Conservation (phyloP, 352 stramenopile genomes). For the Pythium angustatum region DNA sequence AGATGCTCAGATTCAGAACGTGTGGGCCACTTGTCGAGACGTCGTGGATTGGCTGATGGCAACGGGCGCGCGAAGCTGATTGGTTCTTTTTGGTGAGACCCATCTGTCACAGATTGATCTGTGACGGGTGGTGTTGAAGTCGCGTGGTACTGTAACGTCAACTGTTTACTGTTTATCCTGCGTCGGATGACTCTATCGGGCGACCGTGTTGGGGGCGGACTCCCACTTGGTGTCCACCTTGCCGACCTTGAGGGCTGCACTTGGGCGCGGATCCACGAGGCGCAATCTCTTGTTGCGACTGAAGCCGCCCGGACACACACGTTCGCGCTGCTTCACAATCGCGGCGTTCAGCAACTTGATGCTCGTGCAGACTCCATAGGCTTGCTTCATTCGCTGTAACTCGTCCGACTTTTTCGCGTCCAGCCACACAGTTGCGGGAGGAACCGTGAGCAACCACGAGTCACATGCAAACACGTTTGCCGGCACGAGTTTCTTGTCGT, state of each 20-base stretch:
- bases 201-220: slow-evolving; percentile 26
- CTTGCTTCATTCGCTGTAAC: slow-evolving; percentile 50
- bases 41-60: slow-evolving; percentile 6
- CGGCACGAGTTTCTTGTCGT: slow-evolving; percentile 65
- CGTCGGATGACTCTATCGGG: slow-evolving; percentile 3
- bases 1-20: too few species aligned
- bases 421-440: slow-evolving; percentile 62
- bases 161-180: background rate
- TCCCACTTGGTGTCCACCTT: slow-evolving; percentile 46
- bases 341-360: slow-evolving; percentile 75
- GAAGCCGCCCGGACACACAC: slow-evolving; percentile 60
- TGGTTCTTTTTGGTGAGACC: slow-evolving; percentile 1
- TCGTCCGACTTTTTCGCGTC: slow-evolving; percentile 52
- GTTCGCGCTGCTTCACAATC: slow-evolving; percentile 61
- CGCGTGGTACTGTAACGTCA: background rate
- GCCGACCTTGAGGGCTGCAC: slow-evolving; percentile 46
- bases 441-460: slow-evolving; percentile 66
- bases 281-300: slow-evolving; percentile 68
- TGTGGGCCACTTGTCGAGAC: background rate
- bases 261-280: slow-evolving; percentile 46
- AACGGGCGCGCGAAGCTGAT: background rate
- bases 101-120: background rate
- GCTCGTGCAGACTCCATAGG: slow-evolving; percentile 77
- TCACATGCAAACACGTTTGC: slow-evolving; percentile 77
- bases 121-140: slow-evolving; percentile 9